These are phyloP conservation scores for Ophiorrhiza pumila DNA, from an alignment of 257 asterid genomes.

Conservation along the genomic window DNA sequence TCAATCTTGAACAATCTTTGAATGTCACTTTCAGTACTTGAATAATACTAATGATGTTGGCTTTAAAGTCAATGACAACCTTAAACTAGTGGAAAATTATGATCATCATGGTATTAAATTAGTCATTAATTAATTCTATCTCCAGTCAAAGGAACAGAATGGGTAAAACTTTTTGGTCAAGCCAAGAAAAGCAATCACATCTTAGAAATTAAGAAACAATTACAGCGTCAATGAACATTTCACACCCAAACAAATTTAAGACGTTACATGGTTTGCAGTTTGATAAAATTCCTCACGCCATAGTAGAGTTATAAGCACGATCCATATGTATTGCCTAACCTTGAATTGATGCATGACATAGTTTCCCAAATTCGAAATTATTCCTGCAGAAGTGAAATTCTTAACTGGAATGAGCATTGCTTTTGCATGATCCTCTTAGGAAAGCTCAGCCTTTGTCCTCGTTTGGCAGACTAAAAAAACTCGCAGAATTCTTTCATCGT, in stretches of 20 bases:
- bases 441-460: slow-evolving; percentile 33
- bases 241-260: too few relatives aligned
- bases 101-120: neutral
- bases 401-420: slow-evolving; percentile 22
- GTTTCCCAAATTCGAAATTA: too few relatives aligned
- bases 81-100: slow-evolving; percentile 16
- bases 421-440: slow-evolving; percentile 37
- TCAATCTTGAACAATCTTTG: neutral
- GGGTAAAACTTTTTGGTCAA: slow-evolving; percentile 1
- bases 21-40: neutral
- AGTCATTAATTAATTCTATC: neutral
- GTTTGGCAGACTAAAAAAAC: slow-evolving; percentile 27
- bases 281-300: too few relatives aligned
- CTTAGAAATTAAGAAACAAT: too few relatives aligned
- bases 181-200: slow-evolving; percentile 9
- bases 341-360: too few relatives aligned
- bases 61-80: slow-evolving; percentile 3
- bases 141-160: neutral
- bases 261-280: too few relatives aligned
- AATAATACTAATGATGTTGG: neutral
- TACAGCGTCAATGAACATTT: neutral
- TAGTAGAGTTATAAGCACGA: too few relatives aligned
- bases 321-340: too few relatives aligned
- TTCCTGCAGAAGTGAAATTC: slow-evolving; percentile 29
- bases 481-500: slow-evolving; percentile 36